Base-by-base conservation (phyloP, 257 asterid species). In the Plantago major region DNA sequence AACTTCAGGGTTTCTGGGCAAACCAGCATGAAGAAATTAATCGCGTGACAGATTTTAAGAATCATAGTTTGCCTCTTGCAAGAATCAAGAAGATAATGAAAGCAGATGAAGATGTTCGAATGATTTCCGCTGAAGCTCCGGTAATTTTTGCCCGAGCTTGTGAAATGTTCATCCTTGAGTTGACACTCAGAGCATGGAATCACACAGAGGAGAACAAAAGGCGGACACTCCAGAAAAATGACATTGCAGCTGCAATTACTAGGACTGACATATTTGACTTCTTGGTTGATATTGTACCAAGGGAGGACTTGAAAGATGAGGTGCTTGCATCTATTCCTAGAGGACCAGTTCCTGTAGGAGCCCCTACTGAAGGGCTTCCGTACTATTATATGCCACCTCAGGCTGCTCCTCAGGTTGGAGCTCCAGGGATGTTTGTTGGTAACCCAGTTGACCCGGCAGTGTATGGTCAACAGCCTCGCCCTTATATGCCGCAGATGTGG, bases 41-140 rank as follows among this genome's bases (percentile, higher is more conserved):
- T 60, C 92, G 83, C 69, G 94, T 69, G 11, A 53, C 15, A 53
- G 97, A 92, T 73, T 92, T 92, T 61, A 92, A 92, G 81, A 92
- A 92, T 74, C 98, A 92, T 47, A 88, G 97, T 81, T 80, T 92
- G 73, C 95, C 98, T 19, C 67, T 92, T 58, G 98, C 98, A 3
- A 83, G 98, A 73, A 92, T 92, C 74, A 88, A 92, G 84, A 92
- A 92, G 71, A 92, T 92, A 55, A 92, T 88, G 98, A 92, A 92
- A 76, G 95, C 97, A 6, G 97, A 92, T 28, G 97, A 88, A 68
- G 97, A 88, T 42, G 98, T 92, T 13, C 67, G 97, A 47, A 92
- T 92, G 97, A 92, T 92, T 53, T 89, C 98, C 50, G 96, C 98
- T 6, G 98, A 92, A 73, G 97, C 98, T 8, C 98, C 97, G 0